Percentiles rank a stretch among this genome's conserved stretches.
Evolutionary conservation across 176 grass and related monocot species (phyloP).

Genomic region (Bonia amplexicaulis): DNA sequence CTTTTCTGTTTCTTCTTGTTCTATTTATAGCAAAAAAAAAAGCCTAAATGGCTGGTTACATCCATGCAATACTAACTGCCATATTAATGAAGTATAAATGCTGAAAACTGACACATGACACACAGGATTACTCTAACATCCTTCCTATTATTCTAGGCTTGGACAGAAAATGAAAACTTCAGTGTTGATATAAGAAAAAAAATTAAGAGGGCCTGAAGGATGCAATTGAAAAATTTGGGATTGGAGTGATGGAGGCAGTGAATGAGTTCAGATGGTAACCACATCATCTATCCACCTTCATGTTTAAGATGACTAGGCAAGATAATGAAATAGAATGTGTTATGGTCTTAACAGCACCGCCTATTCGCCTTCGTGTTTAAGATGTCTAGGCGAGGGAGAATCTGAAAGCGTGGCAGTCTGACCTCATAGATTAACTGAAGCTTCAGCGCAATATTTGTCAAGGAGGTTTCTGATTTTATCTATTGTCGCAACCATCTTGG

Average conservation of each 20-base stretch:
- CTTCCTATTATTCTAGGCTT: neutral
- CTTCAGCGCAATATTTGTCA: neutral
- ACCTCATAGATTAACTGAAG: neutral
- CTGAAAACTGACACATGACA: too few relatives aligned
- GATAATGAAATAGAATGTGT: neutral
- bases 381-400: neutral
- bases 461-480: neutral
- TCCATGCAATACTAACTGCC: too few relatives aligned
- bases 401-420: neutral
- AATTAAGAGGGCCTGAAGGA: neutral
- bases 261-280: neutral
- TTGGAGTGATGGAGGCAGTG: neutral
- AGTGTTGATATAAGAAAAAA: neutral
- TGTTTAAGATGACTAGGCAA: neutral
- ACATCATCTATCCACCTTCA: neutral
- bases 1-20: too few relatives aligned
- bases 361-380: neutral
- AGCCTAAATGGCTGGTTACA: too few relatives aligned
- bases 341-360: neutral
- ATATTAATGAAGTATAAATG: too few relatives aligned
- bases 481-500: neutral
- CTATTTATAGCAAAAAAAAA: too few relatives aligned
- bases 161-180: neutral
- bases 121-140: too few relatives aligned
- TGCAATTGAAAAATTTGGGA: neutral